These are phyloP conservation scores for Aspergillus texensis DNA, from an alignment of 2,329 filamentous ascomycete species.

Conservation along the genomic window DNA sequence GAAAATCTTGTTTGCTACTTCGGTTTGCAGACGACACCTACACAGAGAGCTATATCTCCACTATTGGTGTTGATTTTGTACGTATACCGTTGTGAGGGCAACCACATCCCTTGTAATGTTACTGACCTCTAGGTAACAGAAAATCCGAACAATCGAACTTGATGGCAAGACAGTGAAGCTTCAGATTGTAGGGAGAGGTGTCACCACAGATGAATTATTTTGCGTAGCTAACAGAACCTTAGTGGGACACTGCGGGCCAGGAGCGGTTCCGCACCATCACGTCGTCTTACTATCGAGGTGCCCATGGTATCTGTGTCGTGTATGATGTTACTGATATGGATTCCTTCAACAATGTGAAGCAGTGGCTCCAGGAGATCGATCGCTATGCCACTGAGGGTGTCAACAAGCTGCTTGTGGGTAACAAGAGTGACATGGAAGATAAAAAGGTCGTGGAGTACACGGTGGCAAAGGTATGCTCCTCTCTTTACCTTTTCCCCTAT, in stretches of 20 bases:
- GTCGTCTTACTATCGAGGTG: conserved; percentile 98
- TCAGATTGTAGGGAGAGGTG: conserved; percentile 75
- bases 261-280: conserved; percentile 99
- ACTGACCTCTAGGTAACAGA: conserved; percentile 57
- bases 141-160: conserved; percentile 99
- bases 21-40: conserved; percentile 99
- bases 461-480: conserved; percentile 82
- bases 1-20: conserved; percentile 98
- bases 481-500: background rate
- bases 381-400: conserved; percentile 98
- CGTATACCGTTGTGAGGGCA: conserved; percentile 42
- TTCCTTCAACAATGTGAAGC: conserved; percentile 99
- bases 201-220: background rate
- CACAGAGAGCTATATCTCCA: conserved; percentile 99
- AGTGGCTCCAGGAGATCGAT: conserved; percentile 99
- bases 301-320: conserved; percentile 98
- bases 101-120: conserved; percentile 11
- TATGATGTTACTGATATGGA: conserved; percentile 99
- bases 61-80: conserved; percentile 99
- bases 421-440: conserved; percentile 99
- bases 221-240: conserved; percentile 23
- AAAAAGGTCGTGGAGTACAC: conserved; percentile 99
- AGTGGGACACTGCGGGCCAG: conserved; percentile 99
- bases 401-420: conserved; percentile 98
- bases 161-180: conserved; percentile 99